A percentile compares a stretch with the other conserved stretches of the same genome.
These are phyloP conservation scores for Alnus glutinosa DNA, from an alignment of 306 rosid genomes.

Conservation along the genomic window DNA sequence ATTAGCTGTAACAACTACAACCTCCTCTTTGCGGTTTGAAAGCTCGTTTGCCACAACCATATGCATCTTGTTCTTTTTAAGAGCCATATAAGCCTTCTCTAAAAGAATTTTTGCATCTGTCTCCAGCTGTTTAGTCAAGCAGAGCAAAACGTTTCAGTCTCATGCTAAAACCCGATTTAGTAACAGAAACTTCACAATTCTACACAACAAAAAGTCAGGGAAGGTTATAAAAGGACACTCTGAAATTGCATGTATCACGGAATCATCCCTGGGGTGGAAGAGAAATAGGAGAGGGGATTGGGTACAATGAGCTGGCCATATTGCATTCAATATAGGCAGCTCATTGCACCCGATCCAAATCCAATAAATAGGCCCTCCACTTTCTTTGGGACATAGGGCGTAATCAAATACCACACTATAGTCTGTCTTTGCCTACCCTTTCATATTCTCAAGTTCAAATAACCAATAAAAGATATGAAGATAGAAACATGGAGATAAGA, in stretches of 20 bases:
- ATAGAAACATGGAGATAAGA: neutral
- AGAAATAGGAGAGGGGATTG: neutral
- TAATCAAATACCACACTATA: neutral
- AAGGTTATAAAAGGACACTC: neutral
- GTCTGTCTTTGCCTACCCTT: neutral
- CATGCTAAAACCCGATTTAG: neutral
- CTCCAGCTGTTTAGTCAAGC: conserved; percentile 64
- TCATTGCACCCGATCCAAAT: too few species aligned
- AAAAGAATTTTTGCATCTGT: conserved; percentile 87
- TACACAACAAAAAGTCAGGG: neutral
- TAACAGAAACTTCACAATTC: neutral
- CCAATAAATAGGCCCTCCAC: neutral
- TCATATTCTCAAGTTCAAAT: neutral
- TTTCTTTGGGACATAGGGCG: neutral
- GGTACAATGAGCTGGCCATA: too few species aligned
- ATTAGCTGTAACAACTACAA: conserved; percentile 58
- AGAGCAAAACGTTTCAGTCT: conserved; percentile 9
- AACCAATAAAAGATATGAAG: neutral
- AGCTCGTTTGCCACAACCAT: conserved; percentile 94
- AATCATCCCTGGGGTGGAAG: neutral
- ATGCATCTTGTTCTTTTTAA: conserved; percentile 80
- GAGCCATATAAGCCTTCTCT: conserved; percentile 71
- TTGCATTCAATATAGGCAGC: too few species aligned
- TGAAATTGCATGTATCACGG: neutral
- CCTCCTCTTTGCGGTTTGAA: conserved; percentile 80